Conservation (phyloP, 2,329 filamentous ascomycete genomes). For the Pseudocercospora cruenta region DNA sequence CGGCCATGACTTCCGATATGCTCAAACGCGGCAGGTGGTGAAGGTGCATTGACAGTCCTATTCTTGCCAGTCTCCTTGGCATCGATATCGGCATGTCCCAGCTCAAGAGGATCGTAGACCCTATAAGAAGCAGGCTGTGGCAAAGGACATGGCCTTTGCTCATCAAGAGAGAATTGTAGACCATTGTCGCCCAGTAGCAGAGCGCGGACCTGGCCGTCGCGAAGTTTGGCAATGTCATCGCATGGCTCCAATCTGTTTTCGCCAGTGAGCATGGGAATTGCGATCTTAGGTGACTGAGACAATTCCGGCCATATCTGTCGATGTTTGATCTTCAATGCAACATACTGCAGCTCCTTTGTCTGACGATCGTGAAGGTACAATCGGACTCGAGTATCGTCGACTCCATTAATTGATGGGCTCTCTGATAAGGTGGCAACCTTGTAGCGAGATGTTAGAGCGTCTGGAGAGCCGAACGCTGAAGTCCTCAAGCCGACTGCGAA, state of each 20-base stretch:
- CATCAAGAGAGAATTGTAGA: constrained; percentile 31
- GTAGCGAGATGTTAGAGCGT: constrained; percentile 1
- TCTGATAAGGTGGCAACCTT: constrained; percentile 29
- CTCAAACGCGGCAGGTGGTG: constrained; percentile 15
- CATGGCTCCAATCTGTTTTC: constrained; percentile 26
- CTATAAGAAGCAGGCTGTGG: constrained; percentile 30
- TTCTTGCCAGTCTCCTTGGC: constrained; percentile 35
- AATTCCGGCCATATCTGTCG: constrained; percentile 33
- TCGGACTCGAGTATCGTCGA: constrained; percentile 27
- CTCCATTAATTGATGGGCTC: constrained; percentile 11
- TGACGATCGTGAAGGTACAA: constrained; percentile 36
- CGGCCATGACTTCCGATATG: constrained; percentile 28
- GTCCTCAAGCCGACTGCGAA: constrained; percentile 22
- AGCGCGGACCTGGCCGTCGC: constrained; percentile 22
- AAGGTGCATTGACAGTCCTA: constrained; percentile 28
- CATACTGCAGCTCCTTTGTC: constrained; percentile 27
- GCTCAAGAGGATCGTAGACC: constrained; percentile 26
- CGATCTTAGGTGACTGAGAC: constrained; percentile 15
- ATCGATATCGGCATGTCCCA: not conserved
- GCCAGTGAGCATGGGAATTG: constrained; percentile 31
- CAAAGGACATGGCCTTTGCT: constrained; percentile 27
- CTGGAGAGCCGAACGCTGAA: constrained; percentile 7
- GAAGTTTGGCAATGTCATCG: constrained; percentile 32
- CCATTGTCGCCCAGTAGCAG: constrained; percentile 31
- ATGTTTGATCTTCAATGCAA: constrained; percentile 33